A percentile compares a stretch with the other conserved stretches of the same genome.
These are phyloP conservation scores for Ambrosia trifida DNA, from an alignment of 129 eudicot species.

Conservation along the genomic window DNA sequence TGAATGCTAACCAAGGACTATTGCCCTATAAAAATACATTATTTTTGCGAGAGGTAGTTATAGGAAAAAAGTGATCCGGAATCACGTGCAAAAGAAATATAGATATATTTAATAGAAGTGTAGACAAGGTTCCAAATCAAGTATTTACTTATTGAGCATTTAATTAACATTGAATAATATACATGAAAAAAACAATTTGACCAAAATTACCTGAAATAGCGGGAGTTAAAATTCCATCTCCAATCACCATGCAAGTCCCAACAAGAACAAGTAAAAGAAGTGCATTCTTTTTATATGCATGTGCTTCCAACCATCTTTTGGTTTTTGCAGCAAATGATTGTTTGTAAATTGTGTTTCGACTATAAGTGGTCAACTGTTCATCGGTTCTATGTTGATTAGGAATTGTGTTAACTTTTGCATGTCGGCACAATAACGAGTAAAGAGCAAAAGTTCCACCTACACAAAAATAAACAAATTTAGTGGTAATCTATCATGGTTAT, in stretches of 20 bases:
- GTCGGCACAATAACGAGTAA: slow-evolving; percentile 75
- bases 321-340: slow-evolving; percentile 80
- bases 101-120: no score
- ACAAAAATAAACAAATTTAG: neutral
- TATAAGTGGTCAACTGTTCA: slow-evolving; percentile 82
- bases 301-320: slow-evolving; percentile 72
- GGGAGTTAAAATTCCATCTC: slow-evolving; percentile 88
- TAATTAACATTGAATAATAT: neutral
- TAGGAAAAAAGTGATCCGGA: no score
- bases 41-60: no score
- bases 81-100: no score
- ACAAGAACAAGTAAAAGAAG: slow-evolving; percentile 81
- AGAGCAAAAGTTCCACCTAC: slow-evolving; percentile 89
- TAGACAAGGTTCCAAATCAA: no score
- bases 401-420: slow-evolving; percentile 76
- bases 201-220: slow-evolving; percentile 69
- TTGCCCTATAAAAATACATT: no score
- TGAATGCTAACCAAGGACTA: no score
- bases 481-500: neutral
- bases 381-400: slow-evolving; percentile 85
- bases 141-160: slow-evolving; percentile 13
- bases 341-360: slow-evolving; percentile 67
- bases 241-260: slow-evolving; percentile 89
- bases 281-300: slow-evolving; percentile 52
- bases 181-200: neutral